A percentile compares a stretch with the other conserved stretches of the same genome.
Evolutionary conservation across 306 rosid species (phyloP).

Genomic region (Begonia fuchsioides): DNA sequence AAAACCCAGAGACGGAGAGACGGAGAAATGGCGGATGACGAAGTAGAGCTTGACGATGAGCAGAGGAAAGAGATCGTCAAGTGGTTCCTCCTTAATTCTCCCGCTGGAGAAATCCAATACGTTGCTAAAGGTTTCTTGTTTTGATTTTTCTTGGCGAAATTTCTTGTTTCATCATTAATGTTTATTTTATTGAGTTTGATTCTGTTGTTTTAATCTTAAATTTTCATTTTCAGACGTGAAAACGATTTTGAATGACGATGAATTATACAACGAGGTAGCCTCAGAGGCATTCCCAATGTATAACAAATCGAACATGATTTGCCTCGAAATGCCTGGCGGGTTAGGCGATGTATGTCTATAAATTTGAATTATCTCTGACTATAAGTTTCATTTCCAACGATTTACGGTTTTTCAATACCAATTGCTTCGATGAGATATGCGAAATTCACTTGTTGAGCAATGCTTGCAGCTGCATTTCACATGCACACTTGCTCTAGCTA

Average conservation of each 20-base stretch:
- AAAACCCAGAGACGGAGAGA: background rate
- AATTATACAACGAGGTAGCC: constrained; percentile 61
- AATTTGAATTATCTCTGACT: background rate
- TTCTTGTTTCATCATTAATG: background rate
- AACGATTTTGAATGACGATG: constrained; percentile 54
- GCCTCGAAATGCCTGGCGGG: constrained; percentile 52
- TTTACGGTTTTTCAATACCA: no score
- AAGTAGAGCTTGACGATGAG: constrained; percentile 67
- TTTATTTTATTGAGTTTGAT: background rate
- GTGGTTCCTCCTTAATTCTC: constrained; percentile 96
- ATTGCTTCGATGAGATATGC: no score
- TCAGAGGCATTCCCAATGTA: constrained; percentile 66
- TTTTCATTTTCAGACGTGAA: constrained; percentile 47
- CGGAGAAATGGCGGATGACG: constrained; percentile 61
- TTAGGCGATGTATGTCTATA: constrained; percentile 51
- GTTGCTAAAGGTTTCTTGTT: constrained; percentile 63
- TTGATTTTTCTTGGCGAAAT: constrained; percentile 7
- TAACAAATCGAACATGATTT: constrained; percentile 72
- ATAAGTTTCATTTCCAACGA: background rate
- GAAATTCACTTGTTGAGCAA: no score
- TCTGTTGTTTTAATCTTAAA: background rate
- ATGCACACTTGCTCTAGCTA: no score
- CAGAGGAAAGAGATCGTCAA: constrained; percentile 84
- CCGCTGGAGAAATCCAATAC: constrained; percentile 96
- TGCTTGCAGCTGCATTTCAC: no score